Percentiles rank a stretch among this genome's conserved stretches.
Conservation (phyloP, 108 stramenopile genomes). For the Cyclotella baltica region DNA sequence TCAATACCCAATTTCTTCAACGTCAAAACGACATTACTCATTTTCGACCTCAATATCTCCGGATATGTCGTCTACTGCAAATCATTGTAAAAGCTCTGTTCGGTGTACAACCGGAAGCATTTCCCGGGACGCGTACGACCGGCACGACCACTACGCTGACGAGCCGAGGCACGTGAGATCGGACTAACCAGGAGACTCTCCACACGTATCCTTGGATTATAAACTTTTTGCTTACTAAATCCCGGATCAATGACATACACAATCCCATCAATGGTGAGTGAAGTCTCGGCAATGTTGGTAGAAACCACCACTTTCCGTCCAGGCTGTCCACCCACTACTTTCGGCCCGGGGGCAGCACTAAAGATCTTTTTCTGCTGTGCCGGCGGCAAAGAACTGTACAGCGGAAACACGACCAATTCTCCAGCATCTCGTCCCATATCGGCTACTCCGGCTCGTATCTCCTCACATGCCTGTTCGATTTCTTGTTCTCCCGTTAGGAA, state of each 20-base stretch:
- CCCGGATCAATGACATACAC: constrained; percentile 99
- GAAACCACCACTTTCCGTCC: constrained; percentile 98
- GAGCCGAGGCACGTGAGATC: constrained; percentile 96
- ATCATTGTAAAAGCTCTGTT: constrained; percentile 95
- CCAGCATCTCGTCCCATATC: constrained; percentile 70
- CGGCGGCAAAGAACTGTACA: constrained; percentile 98
- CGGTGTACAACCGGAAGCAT: constrained; percentile 99
- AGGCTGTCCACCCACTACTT: constrained; percentile 92
- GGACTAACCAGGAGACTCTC: constrained; percentile 98
- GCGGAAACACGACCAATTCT: constrained; percentile 93
- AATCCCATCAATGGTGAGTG: constrained; percentile 99
- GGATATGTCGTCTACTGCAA: constrained; percentile 99
- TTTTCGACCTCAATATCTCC: constrained; percentile 95
- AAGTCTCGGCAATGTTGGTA: constrained; percentile 99
- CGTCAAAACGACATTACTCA: constrained; percentile 95
- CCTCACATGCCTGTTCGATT: constrained; percentile 97
- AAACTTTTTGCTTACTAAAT: constrained; percentile 99
- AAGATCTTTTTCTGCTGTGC: constrained; percentile 96
- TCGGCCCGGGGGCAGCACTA: constrained; percentile 89
- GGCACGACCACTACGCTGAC: constrained; percentile 96
- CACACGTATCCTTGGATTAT: constrained; percentile 98
- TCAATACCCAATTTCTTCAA: constrained; percentile 98
- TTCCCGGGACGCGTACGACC: constrained; percentile 99
- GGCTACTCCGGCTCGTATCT: constrained; percentile 83
- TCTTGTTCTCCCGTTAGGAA: constrained; percentile 99